Conservation (phyloP, 2,329 filamentous ascomycete species). For the Botrytis medusae region DNA sequence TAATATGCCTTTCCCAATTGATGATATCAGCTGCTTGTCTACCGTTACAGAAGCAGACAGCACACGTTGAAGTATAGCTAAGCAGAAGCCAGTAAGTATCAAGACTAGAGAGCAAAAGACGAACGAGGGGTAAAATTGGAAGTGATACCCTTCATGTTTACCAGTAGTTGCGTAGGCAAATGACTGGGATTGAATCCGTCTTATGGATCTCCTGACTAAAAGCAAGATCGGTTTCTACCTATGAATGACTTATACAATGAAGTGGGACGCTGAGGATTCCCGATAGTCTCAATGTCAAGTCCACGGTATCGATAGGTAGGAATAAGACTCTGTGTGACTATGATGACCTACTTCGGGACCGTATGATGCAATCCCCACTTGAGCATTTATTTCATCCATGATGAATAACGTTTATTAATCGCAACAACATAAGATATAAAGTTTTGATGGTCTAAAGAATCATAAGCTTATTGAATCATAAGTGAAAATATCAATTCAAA, state of each 20-base stretch:
- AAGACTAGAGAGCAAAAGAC: constrained; percentile 17
- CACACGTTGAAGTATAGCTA: constrained; percentile 90
- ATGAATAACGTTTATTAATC: not conserved
- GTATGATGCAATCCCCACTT: constrained; percentile 4
- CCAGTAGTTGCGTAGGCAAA: not conserved
- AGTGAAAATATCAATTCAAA: not conserved
- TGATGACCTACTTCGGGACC: not conserved
- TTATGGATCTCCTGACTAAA: not conserved
- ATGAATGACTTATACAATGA: not conserved
- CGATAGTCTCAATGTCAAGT: not conserved
- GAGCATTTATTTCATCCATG: not conserved
- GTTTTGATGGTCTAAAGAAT: not conserved
- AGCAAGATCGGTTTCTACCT: not conserved
- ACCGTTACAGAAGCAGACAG: constrained; percentile 95
- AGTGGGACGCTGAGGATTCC: not conserved
- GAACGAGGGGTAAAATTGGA: not conserved
- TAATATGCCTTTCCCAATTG: constrained; percentile 84
- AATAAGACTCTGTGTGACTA: not conserved
- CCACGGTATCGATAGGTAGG: not conserved
- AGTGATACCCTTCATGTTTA: constrained; percentile 42
- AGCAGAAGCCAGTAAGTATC: constrained; percentile 26
- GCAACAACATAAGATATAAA: not conserved
- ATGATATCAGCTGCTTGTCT: constrained; percentile 84
- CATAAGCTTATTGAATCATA: not conserved
- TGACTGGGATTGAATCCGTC: not conserved